Evolutionary conservation across 2,329 filamentous ascomycete genomes (phyloP), one percentile per base, ranked within the genome.

Genomic region (Fusarium piperis): DNA sequence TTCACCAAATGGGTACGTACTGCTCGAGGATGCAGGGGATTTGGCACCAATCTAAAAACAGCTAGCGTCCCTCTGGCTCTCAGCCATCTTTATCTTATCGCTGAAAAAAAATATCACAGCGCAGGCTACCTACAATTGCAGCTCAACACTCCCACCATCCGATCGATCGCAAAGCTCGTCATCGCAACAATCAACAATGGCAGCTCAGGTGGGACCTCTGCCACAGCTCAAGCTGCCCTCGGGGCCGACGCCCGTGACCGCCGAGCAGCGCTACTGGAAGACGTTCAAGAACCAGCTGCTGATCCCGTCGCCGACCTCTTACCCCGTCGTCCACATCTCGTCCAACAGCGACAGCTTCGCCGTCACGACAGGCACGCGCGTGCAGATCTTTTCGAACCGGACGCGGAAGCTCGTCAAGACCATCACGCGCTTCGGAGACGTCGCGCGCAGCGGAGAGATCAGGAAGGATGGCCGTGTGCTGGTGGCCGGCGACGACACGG

Each of bases 181-280:
- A 71, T 64, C 62, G 61, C 64, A 64, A 73, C 61, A 59, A 74
- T 33, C 36, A 67, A 74, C 71, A 79, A 97, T 97, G 94, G 94
- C 95, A 76, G 93, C 94, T 78, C 91, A 94, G 84, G 93, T 97
- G 77, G 89, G 90, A 81, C 92, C 93, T 68, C 85, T 97, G 74
- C 91, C 91, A 81, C 92, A 92, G 81, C 85, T 97, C 79, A 97
- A 94, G 87, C 89, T 97, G 79, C 91, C 95, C 64, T 89, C 93
- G 71, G 93, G 94, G 57, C 94, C 94, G 64, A 91, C 92, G 41
- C 92, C 94, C 60, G 84, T 95, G 53, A 97, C 95, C 7, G 92
- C 95, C 33, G 96, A 99, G 85, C 95, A 98, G 84, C 89, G 92
- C 73, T 98, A 98, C 87, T 99, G 97, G 97, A 93, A 92, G 79